Conservation (phyloP, 148 eudicot genomes). For the Drosera capensis region DNA sequence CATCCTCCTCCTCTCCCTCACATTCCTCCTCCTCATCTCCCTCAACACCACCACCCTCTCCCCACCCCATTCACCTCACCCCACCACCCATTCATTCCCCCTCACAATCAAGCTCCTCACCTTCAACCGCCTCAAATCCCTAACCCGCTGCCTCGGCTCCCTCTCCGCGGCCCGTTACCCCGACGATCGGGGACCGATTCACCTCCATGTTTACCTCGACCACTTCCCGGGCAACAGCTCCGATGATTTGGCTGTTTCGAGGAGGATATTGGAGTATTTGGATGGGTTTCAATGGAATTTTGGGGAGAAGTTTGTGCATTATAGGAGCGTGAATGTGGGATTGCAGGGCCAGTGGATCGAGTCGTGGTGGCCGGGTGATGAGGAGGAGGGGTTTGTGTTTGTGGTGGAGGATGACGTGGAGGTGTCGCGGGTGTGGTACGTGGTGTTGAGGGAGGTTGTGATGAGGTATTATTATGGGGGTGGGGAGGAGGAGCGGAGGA, state of each 20-base stretch:
- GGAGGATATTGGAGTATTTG: constrained; percentile 37
- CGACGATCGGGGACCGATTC: constrained; percentile 28
- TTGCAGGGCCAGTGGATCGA: constrained; percentile 93
- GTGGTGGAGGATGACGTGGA: constrained; percentile 94
- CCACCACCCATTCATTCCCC: constrained; percentile 23
- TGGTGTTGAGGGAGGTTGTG: constrained; percentile 49
- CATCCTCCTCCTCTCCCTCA: constrained; percentile 7
- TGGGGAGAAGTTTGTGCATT: constrained; percentile 67
- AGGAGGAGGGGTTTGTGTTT: constrained; percentile 83
- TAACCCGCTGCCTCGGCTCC: constrained; percentile 73
- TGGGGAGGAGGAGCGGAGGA: constrained; percentile 43
- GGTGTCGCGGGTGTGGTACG: constrained; percentile 62
- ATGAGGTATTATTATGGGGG: constrained; percentile 48
- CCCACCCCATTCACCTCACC: constrained; percentile 8
- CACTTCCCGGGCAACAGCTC: constrained; percentile 20
- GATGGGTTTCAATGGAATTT: constrained; percentile 60
- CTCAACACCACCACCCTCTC: constrained; percentile 5
- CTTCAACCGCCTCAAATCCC: constrained; percentile 60
- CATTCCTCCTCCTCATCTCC: constrained; percentile 1
- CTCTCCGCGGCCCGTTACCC: constrained; percentile 49
- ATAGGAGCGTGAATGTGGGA: constrained; percentile 67
- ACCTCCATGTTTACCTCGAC: constrained; percentile 71
- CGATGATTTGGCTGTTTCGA: constrained; percentile 14
- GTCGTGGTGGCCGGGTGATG: constrained; percentile 86
- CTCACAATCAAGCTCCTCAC: constrained; percentile 74